phyloP scores from a whole-genome alignment of 495 filamentous ascomycete species.

The Penicillium tannophilum region DNA sequence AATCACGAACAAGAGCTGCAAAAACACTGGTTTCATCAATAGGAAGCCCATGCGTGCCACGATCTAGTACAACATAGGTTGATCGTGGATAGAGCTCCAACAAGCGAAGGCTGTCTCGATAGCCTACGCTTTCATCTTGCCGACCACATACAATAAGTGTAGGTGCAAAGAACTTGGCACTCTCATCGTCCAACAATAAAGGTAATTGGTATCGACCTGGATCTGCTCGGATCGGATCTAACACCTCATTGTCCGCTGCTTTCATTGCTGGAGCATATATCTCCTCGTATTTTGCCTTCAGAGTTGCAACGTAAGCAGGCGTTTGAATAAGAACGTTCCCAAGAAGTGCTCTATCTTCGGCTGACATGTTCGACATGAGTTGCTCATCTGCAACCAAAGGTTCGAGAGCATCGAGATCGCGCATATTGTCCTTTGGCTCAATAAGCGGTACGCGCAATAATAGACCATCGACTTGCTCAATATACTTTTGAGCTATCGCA shows the following conservation, averaged over 20 bases:
- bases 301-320: constrained; percentile 25
- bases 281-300: constrained; percentile 30
- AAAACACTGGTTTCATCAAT: constrained; percentile 35
- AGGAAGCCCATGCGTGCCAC: constrained; percentile 34
- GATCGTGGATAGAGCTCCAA: constrained; percentile 36
- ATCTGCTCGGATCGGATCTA: constrained; percentile 33
- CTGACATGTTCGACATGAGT: constrained; percentile 27
- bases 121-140: constrained; percentile 33
- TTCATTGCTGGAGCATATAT: constrained; percentile 24
- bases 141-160: constrained; percentile 34
- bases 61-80: constrained; percentile 34
- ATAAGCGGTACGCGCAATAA: constrained; percentile 35
- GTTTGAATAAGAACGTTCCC: constrained; percentile 34
- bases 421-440: constrained; percentile 29
- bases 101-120: constrained; percentile 36
- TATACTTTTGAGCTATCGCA: constrained; percentile 33
- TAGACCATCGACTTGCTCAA: constrained; percentile 30
- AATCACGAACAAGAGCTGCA: constrained; percentile 36
- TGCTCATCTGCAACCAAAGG: constrained; percentile 28
- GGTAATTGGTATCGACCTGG: constrained; percentile 32
- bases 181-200: constrained; percentile 20
- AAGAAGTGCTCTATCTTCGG: constrained; percentile 28
- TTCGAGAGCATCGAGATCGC: constrained; percentile 31
- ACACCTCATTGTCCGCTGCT: constrained; percentile 26
- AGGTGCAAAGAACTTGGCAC: constrained; percentile 31